Evolutionary conservation across 1,284 basidiomycete species (phyloP), one percentile per base, ranked within the genome.

Genomic region (Naganishia albida): DNA sequence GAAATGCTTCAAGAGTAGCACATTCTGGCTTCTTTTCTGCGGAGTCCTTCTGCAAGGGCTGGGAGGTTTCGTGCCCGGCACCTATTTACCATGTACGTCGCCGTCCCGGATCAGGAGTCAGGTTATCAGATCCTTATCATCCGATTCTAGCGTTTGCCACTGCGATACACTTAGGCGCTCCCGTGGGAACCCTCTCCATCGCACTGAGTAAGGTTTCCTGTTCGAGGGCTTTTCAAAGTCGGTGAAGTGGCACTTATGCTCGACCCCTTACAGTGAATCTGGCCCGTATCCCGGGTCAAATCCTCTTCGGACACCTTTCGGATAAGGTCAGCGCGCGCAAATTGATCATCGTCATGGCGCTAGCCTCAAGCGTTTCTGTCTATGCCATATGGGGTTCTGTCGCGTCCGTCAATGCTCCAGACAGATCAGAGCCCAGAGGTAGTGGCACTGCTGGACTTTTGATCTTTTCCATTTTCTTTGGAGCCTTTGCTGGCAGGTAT

Each of bases 301-400:
- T 71, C 12, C 20, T 72, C 30, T 39, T 72, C 7, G 70, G 72
- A 7, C 57, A 70, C 43, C 34, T 67, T 15, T 69, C 70, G 15
- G 70, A 73, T 59, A 68, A 68, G 30, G 23, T 71, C 28, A 66
- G 67, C 18, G 55, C 67, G 1, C 55, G 72, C 46, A 68, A 63
- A 26, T 44, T 72, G 51, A 73, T 73, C 30, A 15, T 71, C 20
- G 38, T 39, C 25, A 70, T 73, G 69, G 70, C 72, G 0, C 25
- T 65, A 10, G 67, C 64, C 2, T 68, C 66, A 1, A 66, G 67
- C 2, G 30, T 70, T 2, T 67, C 65, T 2, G 72, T 73, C 6
- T 70, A 69, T 44, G 69, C 69, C 7, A 71, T 71, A 0, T 73
- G 72, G 72, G 72, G 72, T 13, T 63, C 69, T 18, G 72, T 71